phyloP scores from a whole-genome alignment of 2,329 filamentous ascomycete genomes.

The Fusarium newnesense region DNA sequence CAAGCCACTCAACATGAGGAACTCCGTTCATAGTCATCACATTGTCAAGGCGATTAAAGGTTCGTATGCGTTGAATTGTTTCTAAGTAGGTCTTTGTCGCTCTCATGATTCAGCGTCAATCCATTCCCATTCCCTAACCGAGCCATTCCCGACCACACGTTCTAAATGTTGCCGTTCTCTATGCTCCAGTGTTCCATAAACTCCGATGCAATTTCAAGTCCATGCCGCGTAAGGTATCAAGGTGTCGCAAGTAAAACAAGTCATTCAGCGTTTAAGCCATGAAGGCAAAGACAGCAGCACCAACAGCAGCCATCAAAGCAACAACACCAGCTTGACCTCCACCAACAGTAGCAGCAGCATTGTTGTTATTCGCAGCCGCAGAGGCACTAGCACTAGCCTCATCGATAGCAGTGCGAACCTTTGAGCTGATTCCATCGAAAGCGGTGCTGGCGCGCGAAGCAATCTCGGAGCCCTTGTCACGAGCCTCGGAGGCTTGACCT shows the following conservation, averaged over 20 bases:
- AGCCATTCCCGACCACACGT: slow-evolving; percentile 14
- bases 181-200: slow-evolving; percentile 20
- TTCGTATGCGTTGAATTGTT: not conserved
- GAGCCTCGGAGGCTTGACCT: slow-evolving; percentile 3
- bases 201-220: slow-evolving; percentile 9
- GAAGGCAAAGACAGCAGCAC: slow-evolving; percentile 39
- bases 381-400: slow-evolving; percentile 23
- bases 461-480: slow-evolving; percentile 12
- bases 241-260: not conserved
- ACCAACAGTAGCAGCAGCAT: slow-evolving; percentile 25
- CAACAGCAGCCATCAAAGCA: slow-evolving; percentile 36
- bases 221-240: slow-evolving; percentile 23
- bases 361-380: slow-evolving; percentile 17
- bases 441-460: slow-evolving; percentile 15
- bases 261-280: not conserved
- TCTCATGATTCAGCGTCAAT: slow-evolving; percentile 13
- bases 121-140: not conserved
- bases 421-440: slow-evolving; percentile 12
- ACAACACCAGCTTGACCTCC: slow-evolving; percentile 25
- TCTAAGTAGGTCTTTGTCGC: not conserved
- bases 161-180: slow-evolving; percentile 12
- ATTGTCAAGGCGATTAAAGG: not conserved
- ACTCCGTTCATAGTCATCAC: not conserved
- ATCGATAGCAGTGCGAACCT: slow-evolving; percentile 13
- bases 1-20: not conserved